These are phyloP conservation scores for Bacterosira constricta DNA, from an alignment of 108 stramenopile genomes.

Conservation along the genomic window DNA sequence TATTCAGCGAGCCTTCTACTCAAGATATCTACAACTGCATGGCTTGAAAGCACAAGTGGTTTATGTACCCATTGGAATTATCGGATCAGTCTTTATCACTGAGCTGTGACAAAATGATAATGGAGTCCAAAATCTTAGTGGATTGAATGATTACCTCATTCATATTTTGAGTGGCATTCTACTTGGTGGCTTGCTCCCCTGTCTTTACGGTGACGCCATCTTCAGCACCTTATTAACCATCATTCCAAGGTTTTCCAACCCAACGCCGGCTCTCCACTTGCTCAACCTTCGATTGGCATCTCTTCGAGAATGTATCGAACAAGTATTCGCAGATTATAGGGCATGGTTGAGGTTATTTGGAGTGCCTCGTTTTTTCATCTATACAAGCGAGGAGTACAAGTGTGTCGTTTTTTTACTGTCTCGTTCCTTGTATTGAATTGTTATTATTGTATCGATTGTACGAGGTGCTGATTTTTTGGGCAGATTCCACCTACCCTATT, in stretches of 20 bases:
- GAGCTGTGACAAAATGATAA: constrained; percentile 10
- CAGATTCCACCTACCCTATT: not conserved
- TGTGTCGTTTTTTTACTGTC: not conserved
- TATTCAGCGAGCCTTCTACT: constrained; percentile 36
- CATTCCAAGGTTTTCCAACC: not conserved
- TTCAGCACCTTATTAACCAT: not conserved
- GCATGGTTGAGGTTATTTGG: not conserved
- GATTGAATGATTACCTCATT: not conserved
- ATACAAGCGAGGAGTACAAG: not conserved
- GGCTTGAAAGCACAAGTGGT: constrained; percentile 22
- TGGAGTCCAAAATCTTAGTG: constrained; percentile 7
- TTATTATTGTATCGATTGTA: not conserved
- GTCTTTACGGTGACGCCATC: not conserved
- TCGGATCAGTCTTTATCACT: constrained; percentile 9
- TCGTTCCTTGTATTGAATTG: not conserved
- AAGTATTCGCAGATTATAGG: not conserved
- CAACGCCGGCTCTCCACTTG: not conserved
- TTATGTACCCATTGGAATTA: constrained; percentile 12
- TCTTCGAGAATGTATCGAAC: not conserved
- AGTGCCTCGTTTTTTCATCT: not conserved
- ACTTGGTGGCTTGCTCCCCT: not conserved
- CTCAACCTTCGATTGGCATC: not conserved
- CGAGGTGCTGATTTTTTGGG: not conserved
- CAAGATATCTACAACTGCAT: constrained; percentile 11
- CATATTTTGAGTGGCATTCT: not conserved